Base-by-base conservation (phyloP, 306 rosid species). In the Cicer chorassanicum region DNA sequence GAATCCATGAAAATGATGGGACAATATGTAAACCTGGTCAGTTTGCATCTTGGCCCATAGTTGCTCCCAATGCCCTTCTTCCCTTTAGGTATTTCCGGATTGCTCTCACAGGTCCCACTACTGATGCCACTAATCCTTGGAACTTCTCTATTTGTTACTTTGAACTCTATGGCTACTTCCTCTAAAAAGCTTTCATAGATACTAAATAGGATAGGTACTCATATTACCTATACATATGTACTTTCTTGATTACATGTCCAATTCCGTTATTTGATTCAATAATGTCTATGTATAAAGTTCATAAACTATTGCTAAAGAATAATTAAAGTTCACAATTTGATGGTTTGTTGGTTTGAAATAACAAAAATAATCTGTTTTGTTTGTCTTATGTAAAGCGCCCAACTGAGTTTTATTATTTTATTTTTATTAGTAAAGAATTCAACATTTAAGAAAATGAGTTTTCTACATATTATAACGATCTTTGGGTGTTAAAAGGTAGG, bases 1-100 rank as follows among this genome's bases (percentile, higher is more conserved):
- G 89, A 74, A 83, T 80, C 18, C 98, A 94, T 64, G 98, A 90
- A 80, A 91, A 90, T 72, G 98, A 94, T 8, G 61, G 84, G 66
- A 90, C 89, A 3, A 71, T 87, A 48, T 90, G 96, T 76, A 94
- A 94, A 78, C 89, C 95, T 2, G 90, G 94, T 66, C 97, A 91
- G 83, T 94, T 94, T 74, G 95, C 93, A n/a, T 91, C 98, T 11
- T 94, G 98, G 97, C 76, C 96, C 3, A 78, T 94, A 42, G 57
- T 51, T 7, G 96, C 93, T 41, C 86, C 94, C n/a, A 87, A 90
- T 5, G 86, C 96, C 53, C 75, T 94, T 60, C 96, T 85, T 18
- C 96, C 96, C 10, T 94, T 88, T 13, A 78, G 92, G 82, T 90
- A 88, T 82, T 88, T 90, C 41, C 86, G 97, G 76, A 88, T 90